Percentiles rank a stretch among this genome's conserved stretches.
These are phyloP conservation scores for Yamadazyma triangularis DNA, from an alignment of 1,139 yeast species.

Conservation along the genomic window DNA sequence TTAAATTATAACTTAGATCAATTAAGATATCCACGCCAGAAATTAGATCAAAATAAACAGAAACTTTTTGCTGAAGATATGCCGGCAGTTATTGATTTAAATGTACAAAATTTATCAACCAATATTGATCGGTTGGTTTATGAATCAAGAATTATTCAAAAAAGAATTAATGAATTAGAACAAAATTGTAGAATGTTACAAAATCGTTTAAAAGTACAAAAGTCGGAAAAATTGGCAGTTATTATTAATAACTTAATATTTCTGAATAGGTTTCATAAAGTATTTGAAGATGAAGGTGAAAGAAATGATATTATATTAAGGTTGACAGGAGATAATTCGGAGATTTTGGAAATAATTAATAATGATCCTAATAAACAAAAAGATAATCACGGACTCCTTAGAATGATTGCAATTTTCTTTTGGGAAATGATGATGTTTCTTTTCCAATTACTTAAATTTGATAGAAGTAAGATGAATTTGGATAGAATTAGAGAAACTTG, in stretches of 20 bases:
- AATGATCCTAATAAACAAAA: slow-evolving; percentile 1
- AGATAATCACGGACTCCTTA: slow-evolving; percentile 9
- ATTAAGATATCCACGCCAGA: slow-evolving; percentile 24
- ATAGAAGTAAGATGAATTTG: slow-evolving; percentile 39
- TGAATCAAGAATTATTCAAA: slow-evolving; percentile 68
- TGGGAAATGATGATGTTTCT: slow-evolving; percentile 29
- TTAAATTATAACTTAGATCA: slow-evolving; percentile 30
- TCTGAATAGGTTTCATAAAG: slow-evolving; percentile 31
- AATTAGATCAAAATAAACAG: slow-evolving; percentile 25
- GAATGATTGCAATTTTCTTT: slow-evolving; percentile 22
- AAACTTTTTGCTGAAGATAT: slow-evolving; percentile 31
- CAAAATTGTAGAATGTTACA: slow-evolving; percentile 53
- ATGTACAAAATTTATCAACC: slow-evolving; percentile 60
- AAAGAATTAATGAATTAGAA: slow-evolving; percentile 77
- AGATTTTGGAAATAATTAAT: slow-evolving; percentile 6
- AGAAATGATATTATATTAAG: slow-evolving; percentile 23
- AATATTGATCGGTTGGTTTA: slow-evolving; percentile 74
- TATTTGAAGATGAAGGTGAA: slow-evolving; percentile 27
- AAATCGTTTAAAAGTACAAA: slow-evolving; percentile 30
- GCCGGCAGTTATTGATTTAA: slow-evolving; percentile 36
- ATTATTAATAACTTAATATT: slow-evolving; percentile 35
- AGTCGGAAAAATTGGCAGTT: slow-evolving; percentile 20
- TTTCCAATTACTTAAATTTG: slow-evolving; percentile 31
- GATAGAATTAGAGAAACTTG: slow-evolving; percentile 42
- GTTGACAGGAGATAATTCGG: slow-evolving; percentile 18